Percentiles rank a stretch among this genome's conserved stretches.
Evolutionary conservation across 139 green algal genomes (phyloP).

Genomic region (Zygnema cylindricum): DNA sequence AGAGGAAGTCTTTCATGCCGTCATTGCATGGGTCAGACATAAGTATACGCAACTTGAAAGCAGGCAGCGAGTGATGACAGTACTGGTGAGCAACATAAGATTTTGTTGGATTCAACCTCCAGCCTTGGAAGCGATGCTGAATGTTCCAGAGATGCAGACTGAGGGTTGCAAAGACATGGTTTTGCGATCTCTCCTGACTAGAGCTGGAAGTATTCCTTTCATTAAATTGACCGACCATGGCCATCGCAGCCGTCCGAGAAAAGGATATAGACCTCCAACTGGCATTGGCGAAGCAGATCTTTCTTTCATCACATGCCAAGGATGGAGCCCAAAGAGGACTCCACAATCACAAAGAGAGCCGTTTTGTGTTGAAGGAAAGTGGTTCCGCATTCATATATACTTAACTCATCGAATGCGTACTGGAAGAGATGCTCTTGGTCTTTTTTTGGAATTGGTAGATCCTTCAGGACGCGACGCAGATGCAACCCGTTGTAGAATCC

Average conservation of each 20-base stretch:
- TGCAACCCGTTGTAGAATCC: background rate
- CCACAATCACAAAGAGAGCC: background rate
- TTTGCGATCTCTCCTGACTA: background rate
- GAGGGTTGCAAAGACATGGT: background rate
- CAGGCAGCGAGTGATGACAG: background rate
- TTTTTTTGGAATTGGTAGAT: slow-evolving; percentile 18
- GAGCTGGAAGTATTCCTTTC: background rate
- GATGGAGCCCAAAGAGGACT: slow-evolving; percentile 3
- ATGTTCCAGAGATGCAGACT: background rate
- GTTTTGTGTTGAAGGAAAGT: slow-evolving; percentile 12
- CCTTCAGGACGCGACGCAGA: background rate
- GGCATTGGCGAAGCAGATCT: background rate
- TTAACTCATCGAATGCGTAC: background rate
- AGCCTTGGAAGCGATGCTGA: background rate
- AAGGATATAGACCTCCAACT: slow-evolving; percentile 8
- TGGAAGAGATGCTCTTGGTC: background rate
- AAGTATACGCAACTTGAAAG: background rate
- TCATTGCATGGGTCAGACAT: slow-evolving; percentile 14
- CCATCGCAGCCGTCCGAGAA: background rate
- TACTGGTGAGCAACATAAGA: background rate
- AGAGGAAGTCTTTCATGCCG: slow-evolving; percentile 8
- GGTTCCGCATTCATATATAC: slow-evolving; percentile 16
- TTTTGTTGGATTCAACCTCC: slow-evolving; percentile 5
- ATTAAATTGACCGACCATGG: background rate
- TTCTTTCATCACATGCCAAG: slow-evolving; percentile 21